Evolutionary conservation across 805 yeast species (phyloP).

Genomic region (Saccharomycopsis oosterbeekiorum): DNA sequence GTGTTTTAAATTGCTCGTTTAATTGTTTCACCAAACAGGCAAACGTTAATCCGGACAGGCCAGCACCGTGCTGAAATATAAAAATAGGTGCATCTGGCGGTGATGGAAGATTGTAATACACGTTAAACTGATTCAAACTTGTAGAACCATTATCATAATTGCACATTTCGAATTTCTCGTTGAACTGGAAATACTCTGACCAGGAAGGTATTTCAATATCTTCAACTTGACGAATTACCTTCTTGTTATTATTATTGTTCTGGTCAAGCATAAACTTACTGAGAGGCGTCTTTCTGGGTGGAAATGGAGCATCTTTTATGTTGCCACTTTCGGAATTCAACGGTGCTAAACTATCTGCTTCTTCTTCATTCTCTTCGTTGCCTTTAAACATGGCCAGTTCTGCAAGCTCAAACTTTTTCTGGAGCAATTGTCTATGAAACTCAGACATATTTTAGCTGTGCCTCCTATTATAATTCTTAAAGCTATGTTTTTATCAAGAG

Average conservation of each 20-base stretch:
- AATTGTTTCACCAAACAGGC: slow-evolving; percentile 39
- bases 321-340: not conserved
- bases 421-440: slow-evolving; percentile 13
- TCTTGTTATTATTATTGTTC: not conserved
- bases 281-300: slow-evolving; percentile 1
- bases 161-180: slow-evolving; percentile 19
- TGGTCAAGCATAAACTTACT: not conserved
- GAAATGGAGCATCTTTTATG: slow-evolving; percentile 12
- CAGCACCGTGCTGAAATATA: slow-evolving; percentile 90
- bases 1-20: slow-evolving; percentile 19
- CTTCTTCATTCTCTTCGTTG: slow-evolving; percentile 9
- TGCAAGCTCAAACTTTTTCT: slow-evolving; percentile 14
- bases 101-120: slow-evolving; percentile 49
- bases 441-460: slow-evolving; percentile 8
- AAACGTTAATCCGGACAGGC: slow-evolving; percentile 77
- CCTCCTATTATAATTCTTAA: not conserved
- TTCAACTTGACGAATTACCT: not conserved
- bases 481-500: too few species aligned
- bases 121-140: slow-evolving; percentile 30
- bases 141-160: slow-evolving; percentile 21
- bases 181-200: slow-evolving; percentile 28
- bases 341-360: slow-evolving; percentile 2
- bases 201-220: slow-evolving; percentile 20
- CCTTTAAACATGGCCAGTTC: slow-evolving; percentile 11
- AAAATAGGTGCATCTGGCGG: slow-evolving; percentile 41